These are phyloP conservation scores for Phytophthora sojae DNA, from an alignment of 352 stramenopile genomes.

Conservation along the genomic window DNA sequence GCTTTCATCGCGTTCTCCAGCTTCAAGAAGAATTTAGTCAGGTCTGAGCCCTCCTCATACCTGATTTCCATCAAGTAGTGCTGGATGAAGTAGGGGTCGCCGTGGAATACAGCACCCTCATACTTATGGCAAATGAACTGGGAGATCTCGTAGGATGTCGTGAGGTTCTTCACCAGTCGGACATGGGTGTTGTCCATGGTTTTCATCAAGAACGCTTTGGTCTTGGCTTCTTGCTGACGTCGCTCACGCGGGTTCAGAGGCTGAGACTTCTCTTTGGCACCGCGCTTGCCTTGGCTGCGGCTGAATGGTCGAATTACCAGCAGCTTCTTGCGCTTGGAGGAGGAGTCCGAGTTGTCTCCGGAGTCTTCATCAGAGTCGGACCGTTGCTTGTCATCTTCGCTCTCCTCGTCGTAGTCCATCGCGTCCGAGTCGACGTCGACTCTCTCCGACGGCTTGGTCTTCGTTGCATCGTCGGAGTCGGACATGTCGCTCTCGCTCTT, in stretches of 20 bases:
- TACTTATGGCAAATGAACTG: slow-evolving; percentile 1
- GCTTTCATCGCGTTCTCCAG: slow-evolving; percentile 3
- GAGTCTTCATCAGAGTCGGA: slow-evolving; percentile 14
- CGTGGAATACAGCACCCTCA: background rate
- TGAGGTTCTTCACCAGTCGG: background rate
- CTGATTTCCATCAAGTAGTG: background rate
- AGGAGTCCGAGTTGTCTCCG: background rate
- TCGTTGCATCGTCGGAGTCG: background rate
- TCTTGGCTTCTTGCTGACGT: background rate
- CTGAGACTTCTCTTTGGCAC: background rate
- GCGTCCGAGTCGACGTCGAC: slow-evolving; percentile 8
- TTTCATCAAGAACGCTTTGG: slow-evolving; percentile 1
- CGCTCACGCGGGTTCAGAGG: slow-evolving; percentile 1
- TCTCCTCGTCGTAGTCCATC: slow-evolving; percentile 6
- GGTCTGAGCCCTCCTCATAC: background rate
- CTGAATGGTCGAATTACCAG: background rate
- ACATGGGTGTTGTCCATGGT: background rate
- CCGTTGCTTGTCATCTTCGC: slow-evolving; percentile 8
- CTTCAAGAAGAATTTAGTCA: background rate
- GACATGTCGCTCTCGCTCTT: slow-evolving; percentile 8
- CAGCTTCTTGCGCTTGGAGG: background rate
- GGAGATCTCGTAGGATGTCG: background rate
- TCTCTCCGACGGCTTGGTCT: background rate
- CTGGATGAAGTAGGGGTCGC: background rate
- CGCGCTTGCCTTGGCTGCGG: slow-evolving; percentile 8